These are phyloP conservation scores for Teunomyces stri DNA, from an alignment of 805 yeast species.

Conservation along the genomic window DNA sequence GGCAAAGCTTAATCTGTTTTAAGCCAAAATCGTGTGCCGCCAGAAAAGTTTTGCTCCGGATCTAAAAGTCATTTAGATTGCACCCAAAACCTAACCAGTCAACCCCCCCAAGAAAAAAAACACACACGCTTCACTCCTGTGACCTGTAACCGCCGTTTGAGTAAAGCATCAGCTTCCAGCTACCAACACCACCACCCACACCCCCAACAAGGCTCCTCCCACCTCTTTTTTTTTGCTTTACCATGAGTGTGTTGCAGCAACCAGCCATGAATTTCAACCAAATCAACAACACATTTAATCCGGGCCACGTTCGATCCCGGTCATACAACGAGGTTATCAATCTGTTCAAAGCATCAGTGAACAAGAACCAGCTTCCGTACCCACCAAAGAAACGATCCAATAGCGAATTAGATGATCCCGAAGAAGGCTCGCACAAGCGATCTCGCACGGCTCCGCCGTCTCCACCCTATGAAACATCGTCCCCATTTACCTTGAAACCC, in stretches of 20 bases:
- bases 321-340: conserved; percentile 34
- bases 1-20: neutral
- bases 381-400: conserved; percentile 26
- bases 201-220: neutral
- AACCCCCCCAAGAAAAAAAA: neutral
- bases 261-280: conserved; percentile 29
- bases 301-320: conserved; percentile 32
- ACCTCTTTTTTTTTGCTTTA: neutral
- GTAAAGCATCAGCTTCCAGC: neutral
- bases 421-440: conserved; percentile 22
- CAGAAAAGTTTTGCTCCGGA: neutral
- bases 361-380: conserved; percentile 2
- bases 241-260: conserved; percentile 30
- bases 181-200: neutral
- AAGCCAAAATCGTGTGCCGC: neutral
- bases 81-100: neutral
- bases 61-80: neutral
- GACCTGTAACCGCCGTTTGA: too few species aligned
- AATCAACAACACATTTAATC: conserved; percentile 26
- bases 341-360: conserved; percentile 20
- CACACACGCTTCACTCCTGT: neutral
- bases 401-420: conserved; percentile 19
- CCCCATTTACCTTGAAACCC: conserved; percentile 5
- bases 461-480: conserved; percentile 11
- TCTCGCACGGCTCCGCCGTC: conserved; percentile 50